Evolutionary conservation across 2,329 filamentous ascomycete genomes (phyloP).

Genomic region (Dryadomyces quercivorus): DNA sequence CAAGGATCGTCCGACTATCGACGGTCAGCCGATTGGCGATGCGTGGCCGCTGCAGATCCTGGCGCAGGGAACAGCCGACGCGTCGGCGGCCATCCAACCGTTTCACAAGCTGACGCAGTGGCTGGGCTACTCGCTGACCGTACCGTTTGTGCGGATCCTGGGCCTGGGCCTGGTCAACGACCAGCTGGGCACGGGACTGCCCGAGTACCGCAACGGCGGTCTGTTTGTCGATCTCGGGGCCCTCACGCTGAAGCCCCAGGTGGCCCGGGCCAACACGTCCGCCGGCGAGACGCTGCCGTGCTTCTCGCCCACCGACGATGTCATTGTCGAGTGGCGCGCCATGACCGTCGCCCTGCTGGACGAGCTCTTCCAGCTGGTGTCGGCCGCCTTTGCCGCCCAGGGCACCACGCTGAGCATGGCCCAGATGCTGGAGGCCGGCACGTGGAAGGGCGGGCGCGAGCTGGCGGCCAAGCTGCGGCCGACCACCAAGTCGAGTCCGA

Average conservation of each 20-base stretch:
- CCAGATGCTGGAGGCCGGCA: constrained; percentile 40
- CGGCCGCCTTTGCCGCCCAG: constrained; percentile 20
- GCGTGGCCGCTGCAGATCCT: constrained; percentile 38
- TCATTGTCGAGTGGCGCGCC: constrained; percentile 47
- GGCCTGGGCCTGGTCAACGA: constrained; percentile 69
- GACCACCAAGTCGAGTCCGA: constrained; percentile 70
- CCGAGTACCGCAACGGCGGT: constrained; percentile 87
- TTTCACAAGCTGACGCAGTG: constrained; percentile 88
- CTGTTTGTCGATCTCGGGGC: constrained; percentile 77
- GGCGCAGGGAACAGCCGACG: constrained; percentile 34
- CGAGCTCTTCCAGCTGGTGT: constrained; percentile 30
- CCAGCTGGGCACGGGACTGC: constrained; percentile 74
- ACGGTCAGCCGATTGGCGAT: constrained; percentile 32
- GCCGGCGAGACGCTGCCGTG: constrained; percentile 27
- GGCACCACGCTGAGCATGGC: constrained; percentile 29
- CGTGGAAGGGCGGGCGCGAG: constrained; percentile 60
- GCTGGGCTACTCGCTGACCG: constrained; percentile 74
- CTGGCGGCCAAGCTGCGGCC: constrained; percentile 67
- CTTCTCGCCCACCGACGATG: constrained; percentile 40
- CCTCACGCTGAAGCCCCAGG: constrained; percentile 56
- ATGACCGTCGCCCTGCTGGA: constrained; percentile 44
- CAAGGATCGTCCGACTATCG: constrained; percentile 35
- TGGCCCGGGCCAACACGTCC: constrained; percentile 53
- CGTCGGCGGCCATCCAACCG: constrained; percentile 48
- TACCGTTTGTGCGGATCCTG: constrained; percentile 38